A percentile compares a stretch with the other conserved stretches of the same genome.
These are phyloP conservation scores for Eruca vesicaria DNA, from an alignment of 441 rosid species.

Conservation along the genomic window DNA sequence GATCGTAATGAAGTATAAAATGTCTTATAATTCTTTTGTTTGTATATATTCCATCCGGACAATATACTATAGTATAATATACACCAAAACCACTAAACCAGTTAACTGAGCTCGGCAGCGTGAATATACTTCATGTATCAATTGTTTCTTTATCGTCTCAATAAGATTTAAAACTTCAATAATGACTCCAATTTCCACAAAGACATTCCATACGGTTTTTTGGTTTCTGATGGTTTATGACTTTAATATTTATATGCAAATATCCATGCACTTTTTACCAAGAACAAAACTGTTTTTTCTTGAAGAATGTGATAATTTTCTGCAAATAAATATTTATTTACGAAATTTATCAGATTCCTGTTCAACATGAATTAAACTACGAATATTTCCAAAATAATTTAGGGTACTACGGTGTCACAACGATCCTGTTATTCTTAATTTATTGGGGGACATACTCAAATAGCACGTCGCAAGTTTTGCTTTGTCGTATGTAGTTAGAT, in stretches of 20 bases:
- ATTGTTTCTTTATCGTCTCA: conserved; percentile 4
- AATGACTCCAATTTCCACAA: conserved; percentile 35
- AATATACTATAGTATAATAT: background rate
- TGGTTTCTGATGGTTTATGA: conserved; percentile 10
- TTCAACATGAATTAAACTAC: conserved; percentile 8
- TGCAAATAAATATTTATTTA: background rate
- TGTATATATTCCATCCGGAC: background rate
- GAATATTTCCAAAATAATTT: background rate
- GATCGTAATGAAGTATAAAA: background rate
- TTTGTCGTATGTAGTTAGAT: conserved; percentile 32
- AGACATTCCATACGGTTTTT: conserved; percentile 60
- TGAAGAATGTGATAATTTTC: conserved; percentile 5
- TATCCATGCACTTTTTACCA: conserved; percentile 11
- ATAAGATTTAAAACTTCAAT: background rate
- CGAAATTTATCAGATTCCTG: background rate
- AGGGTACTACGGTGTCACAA: conserved; percentile 5
- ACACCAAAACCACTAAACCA: background rate
- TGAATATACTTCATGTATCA: background rate
- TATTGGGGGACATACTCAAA: background rate
- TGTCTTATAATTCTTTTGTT: background rate
- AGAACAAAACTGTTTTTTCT: conserved; percentile 21
- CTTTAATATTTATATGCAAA: background rate
- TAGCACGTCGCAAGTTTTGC: conserved; percentile 18
- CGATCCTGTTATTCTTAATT: conserved; percentile 1
- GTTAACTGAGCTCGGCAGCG: background rate